These are phyloP conservation scores for Mucor saturninus DNA, from an alignment of 371 early-diverging fungal species.

Conservation along the genomic window DNA sequence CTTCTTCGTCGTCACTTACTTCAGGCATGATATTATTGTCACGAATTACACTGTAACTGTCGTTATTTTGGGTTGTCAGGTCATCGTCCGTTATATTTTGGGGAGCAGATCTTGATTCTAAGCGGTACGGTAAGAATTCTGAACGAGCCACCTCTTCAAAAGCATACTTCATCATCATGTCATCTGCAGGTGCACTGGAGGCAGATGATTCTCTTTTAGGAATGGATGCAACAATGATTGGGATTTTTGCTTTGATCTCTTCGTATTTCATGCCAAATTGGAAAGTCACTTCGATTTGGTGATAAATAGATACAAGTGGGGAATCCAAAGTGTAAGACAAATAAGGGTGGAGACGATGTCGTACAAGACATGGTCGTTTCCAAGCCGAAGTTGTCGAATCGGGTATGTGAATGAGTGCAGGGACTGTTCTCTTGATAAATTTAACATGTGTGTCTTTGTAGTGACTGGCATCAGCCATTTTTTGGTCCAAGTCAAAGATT, in stretches of 20 bases:
- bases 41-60: constrained; percentile 13
- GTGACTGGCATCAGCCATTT: constrained; percentile 14
- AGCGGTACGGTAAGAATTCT: constrained; percentile 7
- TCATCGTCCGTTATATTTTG: constrained; percentile 4
- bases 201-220: constrained; percentile 12
- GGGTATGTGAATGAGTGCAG: constrained; percentile 35
- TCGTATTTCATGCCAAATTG: constrained; percentile 46
- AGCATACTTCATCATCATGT: constrained; percentile 25
- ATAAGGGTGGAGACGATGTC: constrained; percentile 37
- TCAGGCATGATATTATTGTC: constrained; percentile 14
- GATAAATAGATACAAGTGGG: constrained; percentile 44
- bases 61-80: neutral
- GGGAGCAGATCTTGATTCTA: constrained; percentile 7
- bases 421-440: constrained; percentile 36
- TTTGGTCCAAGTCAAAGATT: constrained; percentile 22
- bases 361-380: constrained; percentile 38
- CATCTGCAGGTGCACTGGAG: neutral
- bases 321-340: constrained; percentile 39
- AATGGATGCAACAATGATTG: constrained; percentile 40
- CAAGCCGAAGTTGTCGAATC: constrained; percentile 31
- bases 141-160: constrained; percentile 25
- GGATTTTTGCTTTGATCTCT: constrained; percentile 40
- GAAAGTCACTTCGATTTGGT: constrained; percentile 44
- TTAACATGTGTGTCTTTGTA: constrained; percentile 32
- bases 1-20: constrained; percentile 7